Percentiles rank a stretch among this genome's conserved stretches.
Evolutionary conservation across 495 filamentous ascomycete species (phyloP).

Genomic region (Hypoxylon crocopeplum): DNA sequence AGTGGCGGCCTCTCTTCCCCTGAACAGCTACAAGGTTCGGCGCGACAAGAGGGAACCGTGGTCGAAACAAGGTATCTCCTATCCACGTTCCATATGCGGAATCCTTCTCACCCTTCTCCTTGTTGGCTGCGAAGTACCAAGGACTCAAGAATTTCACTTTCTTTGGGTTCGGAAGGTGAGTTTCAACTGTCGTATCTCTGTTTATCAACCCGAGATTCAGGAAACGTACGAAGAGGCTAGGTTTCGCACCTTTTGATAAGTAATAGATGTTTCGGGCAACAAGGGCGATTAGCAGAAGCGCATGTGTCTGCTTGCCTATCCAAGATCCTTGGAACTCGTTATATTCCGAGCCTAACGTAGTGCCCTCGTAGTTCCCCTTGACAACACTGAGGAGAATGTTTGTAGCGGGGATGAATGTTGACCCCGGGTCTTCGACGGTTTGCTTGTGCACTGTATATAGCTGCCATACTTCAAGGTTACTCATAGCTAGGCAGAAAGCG

Average conservation of each 20-base stretch:
- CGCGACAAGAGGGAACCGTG: slow-evolving; percentile 23
- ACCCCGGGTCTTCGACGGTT: neutral
- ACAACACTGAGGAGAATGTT: neutral
- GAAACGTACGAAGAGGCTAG: neutral
- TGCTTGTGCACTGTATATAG: neutral
- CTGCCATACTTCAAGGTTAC: slow-evolving; percentile 8
- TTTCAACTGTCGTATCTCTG: neutral
- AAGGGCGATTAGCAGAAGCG: slow-evolving; percentile 12
- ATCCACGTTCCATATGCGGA: neutral
- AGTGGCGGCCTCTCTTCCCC: slow-evolving; percentile 9
- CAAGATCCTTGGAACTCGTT: slow-evolving; percentile 13
- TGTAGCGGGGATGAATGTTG: neutral
- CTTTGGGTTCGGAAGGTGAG: slow-evolving; percentile 12
- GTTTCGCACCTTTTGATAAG: neutral
- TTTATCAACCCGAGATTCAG: neutral
- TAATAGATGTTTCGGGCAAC: slow-evolving; percentile 9
- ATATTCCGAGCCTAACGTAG: neutral
- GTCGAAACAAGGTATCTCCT: neutral
- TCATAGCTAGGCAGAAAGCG: slow-evolving; percentile 20
- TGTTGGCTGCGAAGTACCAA: slow-evolving; percentile 9
- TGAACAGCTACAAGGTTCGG: neutral
- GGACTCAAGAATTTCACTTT: slow-evolving; percentile 23
- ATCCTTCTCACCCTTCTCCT: neutral
- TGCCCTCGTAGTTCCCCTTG: slow-evolving; percentile 1
- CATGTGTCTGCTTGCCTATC: slow-evolving; percentile 21